Evolutionary conservation across 1,139 yeast genomes (phyloP).

Genomic region (Scheffersomyces stambukii): DNA sequence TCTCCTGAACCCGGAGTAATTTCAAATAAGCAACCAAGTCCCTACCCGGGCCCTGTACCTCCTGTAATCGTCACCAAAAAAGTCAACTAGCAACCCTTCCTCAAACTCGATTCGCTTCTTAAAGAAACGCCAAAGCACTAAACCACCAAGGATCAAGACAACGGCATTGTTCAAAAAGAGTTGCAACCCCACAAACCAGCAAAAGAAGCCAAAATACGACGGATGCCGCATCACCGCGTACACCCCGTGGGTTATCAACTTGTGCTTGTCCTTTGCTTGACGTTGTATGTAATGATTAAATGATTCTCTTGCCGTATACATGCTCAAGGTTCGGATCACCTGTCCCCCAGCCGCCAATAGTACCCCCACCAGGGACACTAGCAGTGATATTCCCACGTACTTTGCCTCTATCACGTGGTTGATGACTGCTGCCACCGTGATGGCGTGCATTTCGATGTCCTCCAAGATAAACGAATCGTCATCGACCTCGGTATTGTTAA

Average conservation of each 20-base stretch:
- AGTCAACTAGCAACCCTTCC: constrained; percentile 57
- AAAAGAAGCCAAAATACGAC: constrained; percentile 83
- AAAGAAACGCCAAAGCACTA: constrained; percentile 63
- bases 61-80: constrained; percentile 66
- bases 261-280: constrained; percentile 50
- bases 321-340: constrained; percentile 61
- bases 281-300: constrained; percentile 78
- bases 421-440: constrained; percentile 38
- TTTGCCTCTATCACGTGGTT: no score
- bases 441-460: constrained; percentile 66
- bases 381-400: no score
- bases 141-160: constrained; percentile 22
- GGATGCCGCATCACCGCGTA: constrained; percentile 76
- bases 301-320: constrained; percentile 85
- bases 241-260: constrained; percentile 67
- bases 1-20: no score
- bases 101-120: constrained; percentile 61
- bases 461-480: constrained; percentile 73
- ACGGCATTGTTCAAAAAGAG: constrained; percentile 54
- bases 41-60: constrained; percentile 34
- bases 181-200: constrained; percentile 93
- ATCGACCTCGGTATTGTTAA: constrained; percentile 62
- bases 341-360: constrained; percentile 58
- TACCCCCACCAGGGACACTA: constrained; percentile 52
- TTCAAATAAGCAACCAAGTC: constrained; percentile 12